Evolutionary conservation across 345 rosid genomes (phyloP), one percentile per base, ranked within the genome.

Genomic region (Melaleuca quinquenervia): DNA sequence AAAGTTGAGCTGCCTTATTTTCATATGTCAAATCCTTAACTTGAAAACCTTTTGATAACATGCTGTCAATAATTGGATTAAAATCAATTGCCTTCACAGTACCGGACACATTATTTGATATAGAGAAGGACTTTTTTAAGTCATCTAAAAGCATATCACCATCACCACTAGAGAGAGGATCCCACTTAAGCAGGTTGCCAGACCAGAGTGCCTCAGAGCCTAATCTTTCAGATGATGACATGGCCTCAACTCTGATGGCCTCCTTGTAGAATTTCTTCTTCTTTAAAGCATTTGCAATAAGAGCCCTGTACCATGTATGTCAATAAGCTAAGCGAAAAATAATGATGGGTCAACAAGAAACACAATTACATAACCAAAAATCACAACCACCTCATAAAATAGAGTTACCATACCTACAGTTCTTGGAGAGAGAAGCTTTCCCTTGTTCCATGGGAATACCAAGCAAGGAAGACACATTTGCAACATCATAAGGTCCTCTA

Each of bases 401-500:
- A 54, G 13, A 70, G 24, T 70, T 18, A 87, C 22, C 91, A 16
- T 91, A 94, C 99, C 99, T 92, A 94, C 96, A 97, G 70, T 94
- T 96, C 89, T 91, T 94, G 70, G 99, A 94, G 86, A 95, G 64
- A 21, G 97, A 94, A 62, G 91, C 93, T 91, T 93, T 97, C 82
- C 98, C 98, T 85, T 90, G 91, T 84, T 96, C 98, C 87, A 86
- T 83, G 48, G 96, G 89, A 86, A 96, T 90, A 86, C 99, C 98
- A 86, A 94, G 89, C 92, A 97, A 92, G 48, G 94, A 94, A 50
- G 91, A 88, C 49, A 96, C 89, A 88, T 97, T 97, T 62, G 93
- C 91, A 82, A 96, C 94, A 92, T 95, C 98, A 56, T 90, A 91
- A 8, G 99, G 99, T 82, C 99, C 99, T 89, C 98, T 96, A 88